Conservation (phyloP, 2,329 filamentous ascomycete genomes). For the Ceratocystis huliohia region DNA sequence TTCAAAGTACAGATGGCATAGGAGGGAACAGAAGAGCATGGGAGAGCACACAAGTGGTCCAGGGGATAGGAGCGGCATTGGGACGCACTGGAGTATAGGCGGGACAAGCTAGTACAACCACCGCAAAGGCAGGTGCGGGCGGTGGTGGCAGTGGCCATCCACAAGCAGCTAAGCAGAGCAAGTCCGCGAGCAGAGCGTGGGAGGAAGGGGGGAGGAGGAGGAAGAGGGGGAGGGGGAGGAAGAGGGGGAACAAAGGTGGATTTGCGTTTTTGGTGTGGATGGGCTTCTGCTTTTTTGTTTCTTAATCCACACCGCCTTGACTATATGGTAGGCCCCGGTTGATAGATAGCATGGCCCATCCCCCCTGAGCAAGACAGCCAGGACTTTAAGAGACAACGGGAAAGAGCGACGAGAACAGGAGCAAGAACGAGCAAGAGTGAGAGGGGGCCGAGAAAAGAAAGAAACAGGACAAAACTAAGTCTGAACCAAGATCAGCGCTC, state of each 20-base stretch:
- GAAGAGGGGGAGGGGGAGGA: background rate
- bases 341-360: background rate
- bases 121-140: constrained; percentile 1
- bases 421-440: no score
- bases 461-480: background rate
- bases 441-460: background rate
- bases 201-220: background rate
- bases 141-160: constrained; percentile 2
- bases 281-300: background rate
- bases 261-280: background rate
- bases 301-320: constrained; percentile 1
- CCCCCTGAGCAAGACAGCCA: background rate
- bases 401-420: background rate
- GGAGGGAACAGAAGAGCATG: background rate
- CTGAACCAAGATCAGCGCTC: background rate
- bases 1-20: no score
- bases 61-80: background rate
- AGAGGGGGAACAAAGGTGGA: background rate
- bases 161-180: constrained; percentile 3
- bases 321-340: background rate
- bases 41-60: background rate
- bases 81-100: no score
- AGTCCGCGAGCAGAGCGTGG: constrained; percentile 5
- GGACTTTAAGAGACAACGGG: no score
- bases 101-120: background rate